phyloP scores from a whole-genome alignment of 1,284 basidiomycete species.

The Lentinus polychrous region DNA sequence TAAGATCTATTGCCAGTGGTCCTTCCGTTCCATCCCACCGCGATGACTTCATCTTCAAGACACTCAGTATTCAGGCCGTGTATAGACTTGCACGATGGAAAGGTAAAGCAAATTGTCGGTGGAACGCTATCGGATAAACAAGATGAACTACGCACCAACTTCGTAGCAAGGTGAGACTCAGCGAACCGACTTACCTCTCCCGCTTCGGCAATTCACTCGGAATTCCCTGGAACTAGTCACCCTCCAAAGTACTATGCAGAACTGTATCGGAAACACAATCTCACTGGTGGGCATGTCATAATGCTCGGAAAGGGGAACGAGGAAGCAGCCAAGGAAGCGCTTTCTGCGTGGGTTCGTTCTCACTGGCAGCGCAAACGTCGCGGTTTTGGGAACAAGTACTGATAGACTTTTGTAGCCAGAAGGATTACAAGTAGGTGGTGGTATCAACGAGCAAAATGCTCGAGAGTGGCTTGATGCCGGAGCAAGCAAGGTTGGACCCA shows the following conservation, averaged over 20 bases:
- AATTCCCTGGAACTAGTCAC: slow-evolving; percentile 42
- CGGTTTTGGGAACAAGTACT: too few species aligned
- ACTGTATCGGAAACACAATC: slow-evolving; percentile 65
- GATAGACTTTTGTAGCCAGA: slow-evolving; percentile 32
- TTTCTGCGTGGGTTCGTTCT: slow-evolving; percentile 74
- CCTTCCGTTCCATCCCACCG: background rate
- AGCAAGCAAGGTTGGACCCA: slow-evolving; percentile 86
- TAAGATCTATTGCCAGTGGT: background rate
- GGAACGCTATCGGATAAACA: slow-evolving; percentile 78
- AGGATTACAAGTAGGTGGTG: slow-evolving; percentile 89
- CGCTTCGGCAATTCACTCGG: background rate
- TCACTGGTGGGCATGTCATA: slow-evolving; percentile 92
- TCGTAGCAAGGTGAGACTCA: slow-evolving; percentile 83
- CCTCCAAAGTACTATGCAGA: slow-evolving; percentile 77
- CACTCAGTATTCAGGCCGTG: slow-evolving; percentile 75
- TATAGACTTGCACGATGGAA: slow-evolving; percentile 92
- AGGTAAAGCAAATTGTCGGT: slow-evolving; percentile 98
- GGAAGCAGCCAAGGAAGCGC: slow-evolving; percentile 75
- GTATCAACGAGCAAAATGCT: slow-evolving; percentile 82
- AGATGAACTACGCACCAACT: slow-evolving; percentile 79
- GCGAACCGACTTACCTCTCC: too few species aligned
- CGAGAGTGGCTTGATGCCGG: slow-evolving; percentile 82
- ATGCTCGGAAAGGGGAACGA: slow-evolving; percentile 93
- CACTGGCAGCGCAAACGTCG: too few species aligned
- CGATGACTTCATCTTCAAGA: slow-evolving; percentile 1